Base-by-base conservation (phyloP, 2,329 filamentous ascomycete genomes). In the Botryotinia narcissicola region DNA sequence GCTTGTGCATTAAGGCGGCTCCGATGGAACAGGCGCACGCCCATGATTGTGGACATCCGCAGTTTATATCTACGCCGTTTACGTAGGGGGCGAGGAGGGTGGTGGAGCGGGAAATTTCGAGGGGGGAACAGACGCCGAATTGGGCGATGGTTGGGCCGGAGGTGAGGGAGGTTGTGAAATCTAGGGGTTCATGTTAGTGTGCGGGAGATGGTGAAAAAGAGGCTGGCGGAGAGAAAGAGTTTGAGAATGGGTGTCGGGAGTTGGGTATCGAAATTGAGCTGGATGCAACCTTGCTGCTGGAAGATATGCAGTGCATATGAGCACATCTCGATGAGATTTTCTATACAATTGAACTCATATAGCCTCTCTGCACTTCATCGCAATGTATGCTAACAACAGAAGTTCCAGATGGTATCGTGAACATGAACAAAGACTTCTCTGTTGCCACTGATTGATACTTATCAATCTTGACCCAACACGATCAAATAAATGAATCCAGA, bases 11-110 rank as follows among this genome's bases (percentile, higher is more conserved):
- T 48, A 93, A 83, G n/a, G 89, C 89, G 7, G 91, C 91, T 8
- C 91, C 91, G 4, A 93, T 84, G 1, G 85, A 88, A 80, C 91
- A 89, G 60, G 90, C 87, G 78, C 91, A 91, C 0, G 91, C 91
- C 91, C 91, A 93, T 9, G 87, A 88, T 81, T 93, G 91, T 12
- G 91, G 91, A 78, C 91, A 93, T 18, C 91, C 91, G 80, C 91
- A 93, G 82, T 93, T 93, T 59, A 93, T 84, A 78, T 93, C 90
- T 4, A 93, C 86, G 75, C 91, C 91, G 77, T 86, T 87, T 70
- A 88, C 87, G 79, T 84, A 88, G 2, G 90, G 90, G 0, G 86
- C 87, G 3, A 89, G 88, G 66, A 93, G 85, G 35, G 86, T 84
- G 0, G 90, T 86, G 18, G 91, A 90, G 44, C 90, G 86, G 22